phyloP scores from a whole-genome alignment of 345 rosid species.

The Pistacia atlantica region DNA sequence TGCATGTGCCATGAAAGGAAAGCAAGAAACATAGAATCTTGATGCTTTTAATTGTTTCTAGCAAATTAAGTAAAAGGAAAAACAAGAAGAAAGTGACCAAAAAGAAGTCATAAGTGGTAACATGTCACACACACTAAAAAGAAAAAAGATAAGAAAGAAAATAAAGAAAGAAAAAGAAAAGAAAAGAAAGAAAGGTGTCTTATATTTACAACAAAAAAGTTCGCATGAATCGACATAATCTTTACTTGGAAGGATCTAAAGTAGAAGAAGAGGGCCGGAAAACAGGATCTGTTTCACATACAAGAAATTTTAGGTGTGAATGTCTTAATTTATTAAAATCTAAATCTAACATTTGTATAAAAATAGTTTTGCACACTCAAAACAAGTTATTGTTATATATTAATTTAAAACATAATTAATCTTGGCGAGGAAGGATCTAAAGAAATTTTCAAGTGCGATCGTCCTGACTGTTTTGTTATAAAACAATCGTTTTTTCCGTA shows the following conservation, averaged over 20 bases:
- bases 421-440: no score
- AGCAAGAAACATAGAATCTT: constrained; percentile 16
- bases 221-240: constrained; percentile 37
- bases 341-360: no score
- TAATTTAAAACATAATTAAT: no score
- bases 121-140: constrained; percentile 42
- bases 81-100: constrained; percentile 55
- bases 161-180: constrained; percentile 27
- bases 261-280: not conserved
- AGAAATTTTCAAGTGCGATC: no score
- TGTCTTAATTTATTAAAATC: no score
- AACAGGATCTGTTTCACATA: constrained; percentile 19
- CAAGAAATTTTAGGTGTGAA: no score
- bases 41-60: not conserved
- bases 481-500: no score
- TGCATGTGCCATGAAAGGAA: constrained; percentile 6
- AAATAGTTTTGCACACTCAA: no score
- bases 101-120: constrained; percentile 48
- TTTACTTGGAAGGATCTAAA: constrained; percentile 46
- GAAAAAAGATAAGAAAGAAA: constrained; percentile 33
- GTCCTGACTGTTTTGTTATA: no score
- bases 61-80: constrained; percentile 18
- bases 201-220: constrained; percentile 26
- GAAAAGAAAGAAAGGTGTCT: constrained; percentile 17
- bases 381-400: no score